phyloP scores from a whole-genome alignment of 768 basidiomycete species.

The Hysterangium stoloniferum region DNA sequence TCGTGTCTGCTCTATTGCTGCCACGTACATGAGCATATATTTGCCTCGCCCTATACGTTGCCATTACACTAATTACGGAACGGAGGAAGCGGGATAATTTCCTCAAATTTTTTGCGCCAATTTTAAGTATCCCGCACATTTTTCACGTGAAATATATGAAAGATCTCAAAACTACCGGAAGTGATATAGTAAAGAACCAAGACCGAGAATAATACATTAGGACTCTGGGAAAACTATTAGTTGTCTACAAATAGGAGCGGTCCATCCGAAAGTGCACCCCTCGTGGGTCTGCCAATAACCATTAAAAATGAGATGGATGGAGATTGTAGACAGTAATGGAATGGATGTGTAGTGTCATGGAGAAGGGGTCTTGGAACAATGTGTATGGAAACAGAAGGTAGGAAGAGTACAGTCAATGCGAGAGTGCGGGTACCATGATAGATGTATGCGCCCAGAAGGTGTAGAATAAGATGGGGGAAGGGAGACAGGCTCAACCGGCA shows the following conservation, averaged over 20 bases:
- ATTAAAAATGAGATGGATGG: neutral
- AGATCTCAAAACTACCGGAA: neutral
- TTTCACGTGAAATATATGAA: slow-evolving; percentile 8
- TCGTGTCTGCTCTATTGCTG: neutral
- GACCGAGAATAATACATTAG: slow-evolving; percentile 5
- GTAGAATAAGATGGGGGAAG: no score
- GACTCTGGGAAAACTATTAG: neutral
- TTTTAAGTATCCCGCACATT: no score
- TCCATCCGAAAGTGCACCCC: neutral
- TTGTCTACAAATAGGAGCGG: slow-evolving; percentile 7
- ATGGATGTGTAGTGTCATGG: neutral
- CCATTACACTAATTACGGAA: neutral
- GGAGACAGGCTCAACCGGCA: slow-evolving; percentile 37
- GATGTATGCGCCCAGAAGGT: slow-evolving; percentile 7
- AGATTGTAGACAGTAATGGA: slow-evolving; percentile 39
- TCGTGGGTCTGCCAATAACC: neutral
- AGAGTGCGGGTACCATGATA: no score
- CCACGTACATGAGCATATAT: neutral
- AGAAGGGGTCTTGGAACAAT: neutral
- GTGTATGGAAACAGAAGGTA: slow-evolving; percentile 7
- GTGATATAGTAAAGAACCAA: neutral
- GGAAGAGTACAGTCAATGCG: slow-evolving; percentile 5
- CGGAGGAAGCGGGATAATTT: neutral
- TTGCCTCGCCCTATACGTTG: neutral
- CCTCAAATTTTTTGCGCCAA: no score